Evolutionary conservation across 2,329 filamentous ascomycete species (phyloP), one percentile per base, ranked within the genome.

Genomic region (Truncatella angustata): DNA sequence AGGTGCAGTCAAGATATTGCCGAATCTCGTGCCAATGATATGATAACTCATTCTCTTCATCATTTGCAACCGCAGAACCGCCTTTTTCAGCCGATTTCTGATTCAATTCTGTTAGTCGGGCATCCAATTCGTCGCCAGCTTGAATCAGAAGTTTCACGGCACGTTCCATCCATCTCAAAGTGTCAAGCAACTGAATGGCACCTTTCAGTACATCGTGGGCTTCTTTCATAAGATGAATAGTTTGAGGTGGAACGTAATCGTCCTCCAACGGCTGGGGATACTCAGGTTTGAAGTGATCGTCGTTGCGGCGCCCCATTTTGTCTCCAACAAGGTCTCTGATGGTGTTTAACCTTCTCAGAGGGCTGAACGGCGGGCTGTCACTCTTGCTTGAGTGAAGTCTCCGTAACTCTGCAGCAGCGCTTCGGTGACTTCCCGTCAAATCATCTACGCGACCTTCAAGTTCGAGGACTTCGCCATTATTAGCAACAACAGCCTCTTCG

Each of bases 81-180:
- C 52, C 54, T 20, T 54, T 58, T 2, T 39, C 54, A 3, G 53
- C 36, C 4, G 45, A 43, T 26, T 61, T 51, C 5, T 52, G 45
- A 5, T 55, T 60, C 10, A 62, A 45, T 7, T 63, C 63, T 45
- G 55, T 63, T 50, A 60, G 53, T 20, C 62, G 63, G 24, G 64
- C 66, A 28, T 70, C 69, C 3, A 77, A 58, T 47, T 74, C 74
- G 30, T 76, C 74, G 4, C 74, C 74, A 0, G 72, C 66, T 36
- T 73, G 62, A 10, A 76, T 68, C 50, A 76, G 61, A 14, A 76
- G 63, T 55, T 73, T 74, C 30, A 76, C 60, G 1, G 71, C 73
- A 6, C 74, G 67, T 55, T 77, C 74, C 69, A 76, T 75, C 74
- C 74, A 77, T 20, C 72, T 62, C 28, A 77, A 66, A 1, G 74